These are phyloP conservation scores for Cyberlindnera samutprakarnensis DNA, from an alignment of 805 yeast species.

Conservation along the genomic window DNA sequence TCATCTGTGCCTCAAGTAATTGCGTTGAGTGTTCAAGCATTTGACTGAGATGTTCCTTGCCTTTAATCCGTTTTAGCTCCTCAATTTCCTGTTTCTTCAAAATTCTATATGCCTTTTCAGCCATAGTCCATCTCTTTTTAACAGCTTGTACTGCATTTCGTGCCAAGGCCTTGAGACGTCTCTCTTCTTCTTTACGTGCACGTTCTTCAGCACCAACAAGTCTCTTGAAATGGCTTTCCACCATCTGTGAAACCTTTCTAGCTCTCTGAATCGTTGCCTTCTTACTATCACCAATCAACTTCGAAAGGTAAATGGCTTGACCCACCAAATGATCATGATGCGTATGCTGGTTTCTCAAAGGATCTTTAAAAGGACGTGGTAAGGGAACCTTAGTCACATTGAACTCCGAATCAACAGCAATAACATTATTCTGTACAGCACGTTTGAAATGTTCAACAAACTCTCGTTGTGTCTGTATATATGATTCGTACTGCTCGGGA, in stretches of 20 bases:
- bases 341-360: slow-evolving; percentile 39
- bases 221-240: slow-evolving; percentile 82
- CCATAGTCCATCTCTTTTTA: slow-evolving; percentile 83
- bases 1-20: slow-evolving; percentile 76
- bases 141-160: slow-evolving; percentile 77
- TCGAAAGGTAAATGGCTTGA: slow-evolving; percentile 70
- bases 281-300: slow-evolving; percentile 58
- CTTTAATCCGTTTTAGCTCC: slow-evolving; percentile 69
- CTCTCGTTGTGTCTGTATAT: slow-evolving; percentile 44
- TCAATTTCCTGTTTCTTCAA: slow-evolving; percentile 74
- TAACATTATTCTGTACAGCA: slow-evolving; percentile 37
- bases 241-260: slow-evolving; percentile 67
- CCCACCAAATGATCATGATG: slow-evolving; percentile 67
- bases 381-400: slow-evolving; percentile 32
- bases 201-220: slow-evolving; percentile 86
- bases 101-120: slow-evolving; percentile 70
- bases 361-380: slow-evolving; percentile 38
- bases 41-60: slow-evolving; percentile 79
- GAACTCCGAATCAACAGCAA: slow-evolving; percentile 38
- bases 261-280: slow-evolving; percentile 59
- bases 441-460: slow-evolving; percentile 36
- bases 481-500: slow-evolving; percentile 51
- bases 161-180: slow-evolving; percentile 62
- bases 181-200: slow-evolving; percentile 66
- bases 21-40: slow-evolving; percentile 90